These are phyloP conservation scores for Fusarium sp. DNA, from an alignment of 2,329 filamentous ascomycete genomes.

Conservation along the genomic window DNA sequence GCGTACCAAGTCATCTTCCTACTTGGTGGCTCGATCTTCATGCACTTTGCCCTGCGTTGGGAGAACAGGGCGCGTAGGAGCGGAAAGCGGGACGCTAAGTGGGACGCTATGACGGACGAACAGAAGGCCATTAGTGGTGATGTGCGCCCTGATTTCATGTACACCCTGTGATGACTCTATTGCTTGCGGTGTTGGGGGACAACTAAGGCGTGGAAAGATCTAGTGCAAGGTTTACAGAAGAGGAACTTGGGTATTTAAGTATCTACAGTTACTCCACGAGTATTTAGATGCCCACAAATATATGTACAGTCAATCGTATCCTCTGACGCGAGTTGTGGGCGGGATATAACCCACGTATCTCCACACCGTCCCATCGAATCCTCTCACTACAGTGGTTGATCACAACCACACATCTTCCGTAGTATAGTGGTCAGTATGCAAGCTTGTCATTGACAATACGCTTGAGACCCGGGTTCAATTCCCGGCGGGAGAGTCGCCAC, in stretches of 20 bases:
- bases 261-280: background rate
- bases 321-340: background rate
- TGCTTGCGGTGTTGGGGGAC: background rate
- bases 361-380: background rate
- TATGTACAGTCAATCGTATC: background rate
- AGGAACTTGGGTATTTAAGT: background rate
- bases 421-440: background rate
- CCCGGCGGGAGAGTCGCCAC: background rate
- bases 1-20: conserved; percentile 73
- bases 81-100: conserved; percentile 67
- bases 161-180: conserved; percentile 44
- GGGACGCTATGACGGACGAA: conserved; percentile 64
- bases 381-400: background rate
- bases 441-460: background rate
- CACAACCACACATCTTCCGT: background rate
- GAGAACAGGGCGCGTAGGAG: conserved; percentile 70
- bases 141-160: conserved; percentile 52
- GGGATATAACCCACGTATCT: background rate
- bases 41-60: conserved; percentile 67
- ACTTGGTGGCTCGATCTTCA: conserved; percentile 71
- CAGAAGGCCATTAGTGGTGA: conserved; percentile 71
- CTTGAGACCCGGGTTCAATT: background rate
- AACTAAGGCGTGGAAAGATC: background rate
- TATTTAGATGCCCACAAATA: background rate
- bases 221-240: background rate